These are phyloP conservation scores for Taphrina communis DNA, from an alignment of 1,139 yeast genomes.

Conservation along the genomic window DNA sequence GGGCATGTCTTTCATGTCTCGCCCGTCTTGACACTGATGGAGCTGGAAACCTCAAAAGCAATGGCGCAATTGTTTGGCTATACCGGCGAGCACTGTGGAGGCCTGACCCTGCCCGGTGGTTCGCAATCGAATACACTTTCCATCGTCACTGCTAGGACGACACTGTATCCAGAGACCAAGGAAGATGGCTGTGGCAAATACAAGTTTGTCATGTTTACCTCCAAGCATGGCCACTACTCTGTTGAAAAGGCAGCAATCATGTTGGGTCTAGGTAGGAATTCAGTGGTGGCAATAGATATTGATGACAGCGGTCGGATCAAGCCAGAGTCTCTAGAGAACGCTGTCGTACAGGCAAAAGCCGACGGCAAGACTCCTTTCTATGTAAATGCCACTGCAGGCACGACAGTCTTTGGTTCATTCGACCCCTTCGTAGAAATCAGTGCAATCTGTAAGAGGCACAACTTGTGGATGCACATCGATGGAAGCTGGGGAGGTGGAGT, in stretches of 20 bases:
- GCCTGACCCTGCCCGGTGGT: slow-evolving; percentile 86
- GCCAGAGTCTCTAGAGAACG: slow-evolving; percentile 56
- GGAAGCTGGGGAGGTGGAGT: slow-evolving; percentile 94
- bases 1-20: slow-evolving; percentile 70
- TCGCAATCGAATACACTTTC: slow-evolving; percentile 85
- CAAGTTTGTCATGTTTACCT: slow-evolving; percentile 73
- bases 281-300: slow-evolving; percentile 70
- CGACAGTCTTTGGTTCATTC: slow-evolving; percentile 85
- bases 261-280: slow-evolving; percentile 69
- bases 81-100: slow-evolving; percentile 66
- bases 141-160: slow-evolving; percentile 75
- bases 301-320: slow-evolving; percentile 64
- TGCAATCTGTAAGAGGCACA: slow-evolving; percentile 60
- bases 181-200: slow-evolving; percentile 61
- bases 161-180: slow-evolving; percentile 72
- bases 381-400: slow-evolving; percentile 84
- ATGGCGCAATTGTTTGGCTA: slow-evolving; percentile 75
- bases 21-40: slow-evolving; percentile 78
- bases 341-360: slow-evolving; percentile 56
- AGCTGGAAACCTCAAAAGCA: slow-evolving; percentile 68
- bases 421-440: slow-evolving; percentile 69
- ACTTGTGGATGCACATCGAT: slow-evolving; percentile 80
- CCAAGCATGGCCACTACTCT: slow-evolving; percentile 74
- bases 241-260: slow-evolving; percentile 82
- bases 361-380: slow-evolving; percentile 75